A percentile compares a stretch with the other conserved stretches of the same genome.
These are phyloP conservation scores for Syzygium jambos DNA, from an alignment of 345 rosid species.

Conservation along the genomic window DNA sequence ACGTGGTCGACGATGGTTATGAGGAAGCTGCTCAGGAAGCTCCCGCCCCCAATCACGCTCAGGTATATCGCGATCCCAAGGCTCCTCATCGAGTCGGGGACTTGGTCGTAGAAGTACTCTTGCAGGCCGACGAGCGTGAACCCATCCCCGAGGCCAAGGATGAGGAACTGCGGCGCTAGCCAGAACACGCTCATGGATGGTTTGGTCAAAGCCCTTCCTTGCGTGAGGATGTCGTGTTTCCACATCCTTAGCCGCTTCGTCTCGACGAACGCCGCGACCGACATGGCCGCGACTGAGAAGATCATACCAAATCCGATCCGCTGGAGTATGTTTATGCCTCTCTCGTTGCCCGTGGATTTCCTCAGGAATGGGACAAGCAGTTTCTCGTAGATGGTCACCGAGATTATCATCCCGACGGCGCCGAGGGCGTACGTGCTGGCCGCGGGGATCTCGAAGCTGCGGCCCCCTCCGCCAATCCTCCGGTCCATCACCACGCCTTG, in stretches of 20 bases:
- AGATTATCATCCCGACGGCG: slow-evolving; percentile 32
- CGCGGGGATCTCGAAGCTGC: slow-evolving; percentile 30
- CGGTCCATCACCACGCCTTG: slow-evolving; percentile 39
- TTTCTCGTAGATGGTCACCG: slow-evolving; percentile 37
- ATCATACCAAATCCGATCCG: slow-evolving; percentile 45
- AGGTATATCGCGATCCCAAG: slow-evolving; percentile 51
- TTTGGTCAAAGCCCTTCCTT: not conserved
- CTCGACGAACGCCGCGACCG: slow-evolving; percentile 36
- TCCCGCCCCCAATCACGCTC: slow-evolving; percentile 44
- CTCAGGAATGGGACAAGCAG: slow-evolving; percentile 27
- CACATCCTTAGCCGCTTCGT: slow-evolving; percentile 21
- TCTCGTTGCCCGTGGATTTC: slow-evolving; percentile 24
- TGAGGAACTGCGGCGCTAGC: slow-evolving; percentile 41
- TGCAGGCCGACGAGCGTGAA: slow-evolving; percentile 52
- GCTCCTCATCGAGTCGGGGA: slow-evolving; percentile 61
- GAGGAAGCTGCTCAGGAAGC: slow-evolving; percentile 35
- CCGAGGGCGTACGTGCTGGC: slow-evolving; percentile 23
- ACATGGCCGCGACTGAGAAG: slow-evolving; percentile 24
- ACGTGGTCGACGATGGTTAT: slow-evolving; percentile 21
- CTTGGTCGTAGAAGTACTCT: slow-evolving; percentile 65
- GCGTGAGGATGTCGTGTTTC: not conserved
- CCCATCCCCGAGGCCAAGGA: slow-evolving; percentile 44
- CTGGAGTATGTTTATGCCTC: slow-evolving; percentile 42
- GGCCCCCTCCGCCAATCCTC: slow-evolving; percentile 6
- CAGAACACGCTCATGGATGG: slow-evolving; percentile 26